Evolutionary conservation across 805 yeast species (phyloP).

Genomic region (Nakazawaea ambrosiae): DNA sequence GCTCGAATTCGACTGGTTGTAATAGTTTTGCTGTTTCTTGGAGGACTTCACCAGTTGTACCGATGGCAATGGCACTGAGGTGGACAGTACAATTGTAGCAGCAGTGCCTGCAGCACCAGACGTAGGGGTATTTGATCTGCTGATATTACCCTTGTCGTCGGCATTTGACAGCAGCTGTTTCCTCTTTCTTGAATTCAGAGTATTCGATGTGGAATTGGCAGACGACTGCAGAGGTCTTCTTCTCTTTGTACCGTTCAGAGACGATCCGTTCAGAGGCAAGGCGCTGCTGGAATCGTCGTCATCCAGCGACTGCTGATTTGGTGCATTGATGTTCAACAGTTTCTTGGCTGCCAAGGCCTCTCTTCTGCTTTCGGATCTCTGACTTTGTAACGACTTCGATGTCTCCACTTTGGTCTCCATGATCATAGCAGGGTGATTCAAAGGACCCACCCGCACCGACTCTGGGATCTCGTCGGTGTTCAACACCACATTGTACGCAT

Average conservation of each 20-base stretch:
- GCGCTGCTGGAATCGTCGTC: not conserved
- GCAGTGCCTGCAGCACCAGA: not conserved
- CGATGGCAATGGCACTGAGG: not conserved
- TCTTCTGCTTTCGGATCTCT: constrained; percentile 78
- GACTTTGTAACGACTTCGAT: constrained; percentile 59
- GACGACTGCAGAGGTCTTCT: not conserved
- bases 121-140: not conserved
- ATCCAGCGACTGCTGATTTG: constrained; percentile 14
- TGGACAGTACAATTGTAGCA: not conserved
- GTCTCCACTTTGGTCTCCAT: constrained; percentile 44
- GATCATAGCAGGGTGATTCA: constrained; percentile 88
- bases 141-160: no score
- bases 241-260: not conserved
- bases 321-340: constrained; percentile 29
- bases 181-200: no score
- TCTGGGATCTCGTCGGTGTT: constrained; percentile 78
- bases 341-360: constrained; percentile 90
- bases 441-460: constrained; percentile 65
- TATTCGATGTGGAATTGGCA: not conserved
- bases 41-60: not conserved
- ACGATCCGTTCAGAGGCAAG: not conserved
- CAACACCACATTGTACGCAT: constrained; percentile 70
- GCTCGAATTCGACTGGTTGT: no score
- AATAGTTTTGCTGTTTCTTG: not conserved
- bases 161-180: no score